These are phyloP conservation scores for Epichloe baconii DNA, from an alignment of 2,329 filamentous ascomycete species.

Conservation along the genomic window DNA sequence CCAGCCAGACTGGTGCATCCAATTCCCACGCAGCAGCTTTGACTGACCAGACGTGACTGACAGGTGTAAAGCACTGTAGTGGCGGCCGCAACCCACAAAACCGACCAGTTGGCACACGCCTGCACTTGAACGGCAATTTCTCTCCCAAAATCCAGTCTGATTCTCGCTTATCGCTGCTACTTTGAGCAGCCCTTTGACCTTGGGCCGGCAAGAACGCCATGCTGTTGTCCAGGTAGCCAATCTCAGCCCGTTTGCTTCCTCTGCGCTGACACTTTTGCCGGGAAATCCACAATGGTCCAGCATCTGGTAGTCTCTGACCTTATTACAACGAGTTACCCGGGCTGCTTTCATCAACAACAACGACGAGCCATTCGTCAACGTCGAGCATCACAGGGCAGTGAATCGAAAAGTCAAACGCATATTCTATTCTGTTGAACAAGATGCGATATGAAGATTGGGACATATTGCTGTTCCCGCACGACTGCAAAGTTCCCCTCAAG, in stretches of 20 bases:
- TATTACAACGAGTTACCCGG: not conserved
- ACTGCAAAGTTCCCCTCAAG: slow-evolving; percentile 56
- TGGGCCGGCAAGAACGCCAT: slow-evolving; percentile 4
- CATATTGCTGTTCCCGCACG: slow-evolving; percentile 61
- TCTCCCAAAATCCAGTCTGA: not conserved
- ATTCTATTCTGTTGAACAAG: slow-evolving; percentile 11
- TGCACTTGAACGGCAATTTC: not conserved
- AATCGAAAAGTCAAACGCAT: not conserved
- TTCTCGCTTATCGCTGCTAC: slow-evolving; percentile 6
- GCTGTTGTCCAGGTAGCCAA: not conserved
- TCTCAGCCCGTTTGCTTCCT: not conserved
- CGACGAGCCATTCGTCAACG: not conserved
- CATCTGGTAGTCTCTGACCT: not conserved
- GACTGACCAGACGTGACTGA: not conserved
- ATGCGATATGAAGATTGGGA: slow-evolving; percentile 89
- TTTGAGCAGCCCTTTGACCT: not conserved
- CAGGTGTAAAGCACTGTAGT: slow-evolving; percentile 1
- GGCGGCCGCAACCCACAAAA: slow-evolving; percentile 1
- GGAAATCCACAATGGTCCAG: not conserved
- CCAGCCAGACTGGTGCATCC: not conserved
- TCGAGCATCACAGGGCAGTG: not conserved
- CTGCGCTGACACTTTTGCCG: not conserved
- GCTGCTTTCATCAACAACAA: not conserved
- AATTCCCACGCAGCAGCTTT: not conserved
- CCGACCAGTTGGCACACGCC: not conserved